Evolutionary conservation across 148 eudicot genomes (phyloP).

Genomic region (Euryodendron excelsum): DNA sequence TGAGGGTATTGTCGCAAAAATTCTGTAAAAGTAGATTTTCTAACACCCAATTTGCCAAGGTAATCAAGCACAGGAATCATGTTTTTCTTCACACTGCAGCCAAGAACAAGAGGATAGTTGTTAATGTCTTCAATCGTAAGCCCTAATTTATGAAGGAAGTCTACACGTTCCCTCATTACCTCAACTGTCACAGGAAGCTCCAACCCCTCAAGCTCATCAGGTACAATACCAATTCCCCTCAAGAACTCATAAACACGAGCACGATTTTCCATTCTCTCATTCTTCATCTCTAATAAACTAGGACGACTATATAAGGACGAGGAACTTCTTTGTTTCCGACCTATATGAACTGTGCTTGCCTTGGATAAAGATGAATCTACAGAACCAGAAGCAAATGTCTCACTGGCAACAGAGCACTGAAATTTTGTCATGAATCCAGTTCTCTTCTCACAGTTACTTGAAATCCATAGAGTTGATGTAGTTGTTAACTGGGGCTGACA

Average conservation of each 20-base stretch:
- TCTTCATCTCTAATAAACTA: constrained; percentile 75
- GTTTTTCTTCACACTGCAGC: constrained; percentile 98
- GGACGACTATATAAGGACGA: constrained; percentile 82
- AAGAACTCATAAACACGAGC: constrained; percentile 82
- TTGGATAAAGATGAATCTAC: constrained; percentile 31
- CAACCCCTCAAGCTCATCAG: constrained; percentile 94
- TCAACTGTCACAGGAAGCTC: constrained; percentile 96
- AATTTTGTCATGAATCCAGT: constrained; percentile 37
- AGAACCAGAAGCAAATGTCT: constrained; percentile 39
- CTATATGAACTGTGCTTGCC: constrained; percentile 28
- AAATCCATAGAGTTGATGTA: constrained; percentile 28
- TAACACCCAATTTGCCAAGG: constrained; percentile 90
- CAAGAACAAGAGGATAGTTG: constrained; percentile 95
- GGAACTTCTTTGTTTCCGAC: constrained; percentile 34
- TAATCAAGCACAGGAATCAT: constrained; percentile 98
- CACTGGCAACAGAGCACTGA: constrained; percentile 51
- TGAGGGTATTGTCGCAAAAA: constrained; percentile 84
- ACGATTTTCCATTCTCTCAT: constrained; percentile 74
- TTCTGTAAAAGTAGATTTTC: constrained; percentile 71
- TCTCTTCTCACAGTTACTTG: constrained; percentile 36
- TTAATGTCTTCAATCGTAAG: constrained; percentile 89
- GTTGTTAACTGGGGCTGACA: constrained; percentile 30
- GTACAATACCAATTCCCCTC: constrained; percentile 63
- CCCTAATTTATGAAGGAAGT: constrained; percentile 83
- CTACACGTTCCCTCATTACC: constrained; percentile 92